Conservation (phyloP, 1,284 basidiomycete species). For the Xerocomus minutiporus region DNA sequence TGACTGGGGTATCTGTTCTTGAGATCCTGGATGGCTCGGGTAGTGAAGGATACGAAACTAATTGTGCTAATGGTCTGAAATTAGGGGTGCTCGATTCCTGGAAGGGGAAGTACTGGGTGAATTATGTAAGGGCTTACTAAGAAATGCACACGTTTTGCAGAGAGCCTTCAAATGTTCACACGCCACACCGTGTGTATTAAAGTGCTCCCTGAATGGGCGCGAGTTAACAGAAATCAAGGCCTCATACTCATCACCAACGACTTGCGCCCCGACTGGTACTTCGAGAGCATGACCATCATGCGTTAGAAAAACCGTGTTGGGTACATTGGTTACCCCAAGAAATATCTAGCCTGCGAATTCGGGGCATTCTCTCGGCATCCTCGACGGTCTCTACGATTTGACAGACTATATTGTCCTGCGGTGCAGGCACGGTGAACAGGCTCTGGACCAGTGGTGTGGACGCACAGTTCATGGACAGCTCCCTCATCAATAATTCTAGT, state of each 20-base stretch:
- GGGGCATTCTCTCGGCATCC: constrained; percentile 74
- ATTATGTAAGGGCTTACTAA: too few relatives aligned
- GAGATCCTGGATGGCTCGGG: constrained; percentile 28
- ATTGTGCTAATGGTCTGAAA: too few relatives aligned
- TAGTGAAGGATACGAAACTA: too few relatives aligned
- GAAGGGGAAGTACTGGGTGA: too few relatives aligned
- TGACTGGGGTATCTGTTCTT: constrained; percentile 27
- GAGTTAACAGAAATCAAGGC: too few relatives aligned
- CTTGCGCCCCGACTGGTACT: constrained; percentile 96
- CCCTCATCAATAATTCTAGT: constrained; percentile 74
- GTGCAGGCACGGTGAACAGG: too few relatives aligned
- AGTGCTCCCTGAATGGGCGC: too few relatives aligned
- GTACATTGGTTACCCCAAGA: constrained; percentile 84
- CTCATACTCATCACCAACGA: constrained; percentile 64
- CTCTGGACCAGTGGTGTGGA: constrained; percentile 46
- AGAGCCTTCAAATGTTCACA: too few relatives aligned
- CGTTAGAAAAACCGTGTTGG: constrained; percentile 85
- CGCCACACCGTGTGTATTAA: too few relatives aligned
- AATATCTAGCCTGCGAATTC: constrained; percentile 62
- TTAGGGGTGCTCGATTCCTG: too few relatives aligned
- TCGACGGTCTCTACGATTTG: constrained; percentile 89
- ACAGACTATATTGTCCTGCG: constrained; percentile 84
- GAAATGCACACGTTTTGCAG: too few relatives aligned
- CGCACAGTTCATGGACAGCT: constrained; percentile 74
- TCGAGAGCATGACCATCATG: constrained; percentile 86